These are phyloP conservation scores for Ochetophila trinervis DNA, from an alignment of 306 rosid genomes.

Conservation along the genomic window DNA sequence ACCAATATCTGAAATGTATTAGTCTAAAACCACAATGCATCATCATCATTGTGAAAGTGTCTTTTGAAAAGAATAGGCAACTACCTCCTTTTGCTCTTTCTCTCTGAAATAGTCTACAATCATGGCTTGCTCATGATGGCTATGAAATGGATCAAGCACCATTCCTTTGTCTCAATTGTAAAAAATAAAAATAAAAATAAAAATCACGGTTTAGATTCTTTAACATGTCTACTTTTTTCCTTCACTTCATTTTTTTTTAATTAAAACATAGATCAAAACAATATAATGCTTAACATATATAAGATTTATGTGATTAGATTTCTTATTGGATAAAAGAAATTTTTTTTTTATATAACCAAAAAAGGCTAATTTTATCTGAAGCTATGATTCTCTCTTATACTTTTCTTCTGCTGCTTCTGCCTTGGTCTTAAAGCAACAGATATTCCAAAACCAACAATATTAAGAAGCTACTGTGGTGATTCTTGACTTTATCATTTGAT, in stretches of 20 bases:
- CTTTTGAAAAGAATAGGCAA: slow-evolving; percentile 20
- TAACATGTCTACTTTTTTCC: too few relatives aligned
- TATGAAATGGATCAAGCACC: neutral
- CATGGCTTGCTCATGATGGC: neutral
- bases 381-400: neutral
- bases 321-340: too few relatives aligned
- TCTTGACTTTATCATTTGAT: slow-evolving; percentile 6
- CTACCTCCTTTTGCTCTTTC: neutral
- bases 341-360: too few relatives aligned
- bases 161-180: neutral
- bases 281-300: too few relatives aligned
- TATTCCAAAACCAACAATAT: neutral
- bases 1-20: neutral
- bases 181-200: too few relatives aligned
- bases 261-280: too few relatives aligned
- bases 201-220: too few relatives aligned
- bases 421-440: slow-evolving; percentile 19
- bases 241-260: too few relatives aligned
- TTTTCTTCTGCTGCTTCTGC: neutral
- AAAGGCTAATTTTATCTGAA: too few relatives aligned
- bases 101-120: neutral
- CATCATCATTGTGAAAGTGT: slow-evolving; percentile 5
- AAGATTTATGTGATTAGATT: too few relatives aligned
- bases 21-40: neutral
- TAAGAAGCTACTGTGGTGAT: neutral